A percentile compares a stretch with the other conserved stretches of the same genome.
Evolutionary conservation across 1,284 basidiomycete genomes (phyloP).

Genomic region (Heterobasidion parviporum): DNA sequence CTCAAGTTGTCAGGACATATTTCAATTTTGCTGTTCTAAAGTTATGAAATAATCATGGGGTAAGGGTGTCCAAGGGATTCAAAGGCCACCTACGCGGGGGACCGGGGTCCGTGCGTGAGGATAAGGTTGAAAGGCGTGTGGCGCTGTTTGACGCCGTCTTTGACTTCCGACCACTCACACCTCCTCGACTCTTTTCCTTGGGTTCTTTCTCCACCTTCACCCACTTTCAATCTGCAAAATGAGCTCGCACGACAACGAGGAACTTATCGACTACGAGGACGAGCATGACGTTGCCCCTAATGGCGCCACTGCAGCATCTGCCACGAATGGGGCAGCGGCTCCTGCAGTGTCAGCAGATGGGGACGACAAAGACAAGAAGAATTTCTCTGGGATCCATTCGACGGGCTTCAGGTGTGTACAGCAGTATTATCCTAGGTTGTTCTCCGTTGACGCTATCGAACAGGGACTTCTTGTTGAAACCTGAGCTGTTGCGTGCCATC

Average conservation of each 20-base stretch:
- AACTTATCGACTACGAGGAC: slow-evolving; percentile 92
- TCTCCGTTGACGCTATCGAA: slow-evolving; percentile 3
- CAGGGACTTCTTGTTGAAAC: slow-evolving; percentile 95
- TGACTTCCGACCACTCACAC: slow-evolving; percentile 14
- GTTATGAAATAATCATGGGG: neutral
- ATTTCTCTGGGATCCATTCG: slow-evolving; percentile 95
- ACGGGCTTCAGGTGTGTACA: slow-evolving; percentile 80
- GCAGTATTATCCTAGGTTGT: neutral
- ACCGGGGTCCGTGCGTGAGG: slow-evolving; percentile 8
- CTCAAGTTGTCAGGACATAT: too few species aligned
- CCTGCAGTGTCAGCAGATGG: slow-evolving; percentile 54
- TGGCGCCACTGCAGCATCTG: slow-evolving; percentile 40
- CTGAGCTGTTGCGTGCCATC: slow-evolving; percentile 94
- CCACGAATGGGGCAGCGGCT: slow-evolving; percentile 32
- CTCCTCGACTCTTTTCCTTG: slow-evolving; percentile 15
- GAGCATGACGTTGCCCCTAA: slow-evolving; percentile 80
- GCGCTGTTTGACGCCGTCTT: slow-evolving; percentile 8
- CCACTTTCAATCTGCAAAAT: slow-evolving; percentile 30
- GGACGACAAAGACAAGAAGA: slow-evolving; percentile 86
- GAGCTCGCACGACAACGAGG: slow-evolving; percentile 76
- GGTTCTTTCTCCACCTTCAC: slow-evolving; percentile 12
- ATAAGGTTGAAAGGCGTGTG: slow-evolving; percentile 7
- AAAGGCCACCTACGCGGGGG: neutral
- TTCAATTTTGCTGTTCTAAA: too few species aligned
- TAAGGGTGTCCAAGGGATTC: neutral